These are phyloP conservation scores for Microsporum ferrugineum DNA, from an alignment of 2,329 filamentous ascomycete genomes.

Conservation along the genomic window DNA sequence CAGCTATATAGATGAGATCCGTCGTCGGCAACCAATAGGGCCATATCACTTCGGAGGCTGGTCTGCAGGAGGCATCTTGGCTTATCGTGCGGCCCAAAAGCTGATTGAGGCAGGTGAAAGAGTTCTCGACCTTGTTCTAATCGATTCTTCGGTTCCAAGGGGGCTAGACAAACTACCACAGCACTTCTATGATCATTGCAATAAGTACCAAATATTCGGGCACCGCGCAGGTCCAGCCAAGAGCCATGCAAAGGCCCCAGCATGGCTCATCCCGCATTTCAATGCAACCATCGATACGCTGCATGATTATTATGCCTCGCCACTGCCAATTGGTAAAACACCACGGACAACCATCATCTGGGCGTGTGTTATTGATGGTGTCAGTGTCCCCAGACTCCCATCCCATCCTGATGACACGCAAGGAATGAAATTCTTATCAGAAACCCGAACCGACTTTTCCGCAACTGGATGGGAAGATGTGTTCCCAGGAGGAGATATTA, in stretches of 20 bases:
- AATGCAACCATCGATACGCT: conserved; percentile 39
- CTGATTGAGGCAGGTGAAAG: conserved; percentile 39
- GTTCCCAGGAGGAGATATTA: background rate
- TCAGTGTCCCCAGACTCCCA: background rate
- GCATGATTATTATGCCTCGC: conserved; percentile 32
- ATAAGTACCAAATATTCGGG: conserved; percentile 38
- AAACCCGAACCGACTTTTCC: background rate
- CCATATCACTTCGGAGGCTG: conserved; percentile 45
- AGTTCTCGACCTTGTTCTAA: conserved; percentile 41
- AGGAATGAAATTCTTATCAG: conserved; percentile 1
- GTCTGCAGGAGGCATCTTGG: conserved; percentile 46
- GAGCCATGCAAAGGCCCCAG: conserved; percentile 27
- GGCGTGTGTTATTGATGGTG: background rate
- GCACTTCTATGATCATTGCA: conserved; percentile 40
- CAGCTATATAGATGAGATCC: conserved; percentile 59
- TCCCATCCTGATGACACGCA: background rate
- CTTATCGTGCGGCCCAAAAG: conserved; percentile 41
- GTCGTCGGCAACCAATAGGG: conserved; percentile 56
- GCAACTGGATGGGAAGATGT: background rate
- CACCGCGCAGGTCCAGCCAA: conserved; percentile 23
- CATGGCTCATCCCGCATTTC: conserved; percentile 44
- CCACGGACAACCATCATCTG: conserved; percentile 2
- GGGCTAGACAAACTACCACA: conserved; percentile 57
- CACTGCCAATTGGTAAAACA: conserved; percentile 5
- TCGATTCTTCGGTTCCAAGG: conserved; percentile 45